Evolutionary conservation across 257 asterid genomes (phyloP).

Genomic region (Petunia secreta): DNA sequence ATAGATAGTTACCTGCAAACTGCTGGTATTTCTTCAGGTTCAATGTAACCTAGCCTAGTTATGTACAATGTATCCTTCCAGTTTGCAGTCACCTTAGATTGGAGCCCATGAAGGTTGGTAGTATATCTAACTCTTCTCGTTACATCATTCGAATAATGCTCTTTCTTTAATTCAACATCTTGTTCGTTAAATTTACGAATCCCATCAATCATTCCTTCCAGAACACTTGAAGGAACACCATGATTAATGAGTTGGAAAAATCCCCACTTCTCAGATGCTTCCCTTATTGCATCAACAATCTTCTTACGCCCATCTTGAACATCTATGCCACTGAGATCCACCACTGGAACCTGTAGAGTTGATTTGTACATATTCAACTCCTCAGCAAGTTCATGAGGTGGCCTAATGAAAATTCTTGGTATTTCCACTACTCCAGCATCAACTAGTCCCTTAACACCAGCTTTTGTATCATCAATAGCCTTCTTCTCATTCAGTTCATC

Average conservation of each 20-base stretch:
- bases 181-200: constrained; percentile 62
- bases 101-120: constrained; percentile 62
- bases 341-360: constrained; percentile 45
- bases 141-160: constrained; percentile 40
- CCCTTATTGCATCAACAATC: constrained; percentile 36
- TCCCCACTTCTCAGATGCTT: constrained; percentile 67
- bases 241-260: constrained; percentile 69
- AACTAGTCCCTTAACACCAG: too few relatives aligned
- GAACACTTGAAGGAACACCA: constrained; percentile 47
- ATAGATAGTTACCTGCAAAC: constrained; percentile 53
- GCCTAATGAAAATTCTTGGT: too few relatives aligned
- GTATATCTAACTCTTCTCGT: constrained; percentile 51
- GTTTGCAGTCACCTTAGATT: constrained; percentile 51
- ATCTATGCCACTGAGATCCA: constrained; percentile 47
- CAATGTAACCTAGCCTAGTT: constrained; percentile 31
- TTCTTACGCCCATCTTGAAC: constrained; percentile 29
- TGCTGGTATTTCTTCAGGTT: constrained; percentile 58
- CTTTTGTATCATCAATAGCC: constrained; percentile 19
- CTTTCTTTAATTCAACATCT: constrained; percentile 53
- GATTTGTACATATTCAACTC: constrained; percentile 34
- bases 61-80: constrained; percentile 78
- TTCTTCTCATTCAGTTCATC: constrained; percentile 29
- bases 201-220: constrained; percentile 65
- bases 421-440: too few relatives aligned
- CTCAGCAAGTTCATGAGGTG: constrained; percentile 37